Base-by-base conservation (phyloP, 208 protist genomes). In the Trypanosoma cruzi region DNA sequence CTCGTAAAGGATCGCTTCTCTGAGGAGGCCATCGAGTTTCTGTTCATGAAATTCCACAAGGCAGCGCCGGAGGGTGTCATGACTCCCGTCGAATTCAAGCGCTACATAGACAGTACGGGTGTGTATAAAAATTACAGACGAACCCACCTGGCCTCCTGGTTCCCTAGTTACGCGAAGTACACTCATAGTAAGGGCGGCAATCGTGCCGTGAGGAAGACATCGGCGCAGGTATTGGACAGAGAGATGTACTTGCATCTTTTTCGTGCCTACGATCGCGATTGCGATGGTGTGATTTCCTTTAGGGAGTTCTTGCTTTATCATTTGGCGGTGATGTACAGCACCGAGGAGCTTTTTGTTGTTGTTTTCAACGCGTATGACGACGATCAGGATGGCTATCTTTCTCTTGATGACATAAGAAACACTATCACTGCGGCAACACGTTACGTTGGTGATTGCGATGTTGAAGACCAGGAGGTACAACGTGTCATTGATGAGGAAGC, bases 291-390 rank as follows among this genome's bases (percentile, higher is more conserved):
- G 13, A 97, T 97, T 67, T 90, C 89, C 24, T 97, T 97, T 73
- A 88, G 90, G 52, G 89, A 97, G 68, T 97, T 94, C 72, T 64
- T 97, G 5, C 77, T 91, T 0, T 97, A 94, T 72, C 92, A 97
- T 62, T 69, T 95, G 11, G 92, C 89, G 1, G 80, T 97, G 13
- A 80, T 95, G 42, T 95, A 94, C 81, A 91, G 80, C 67, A 94
- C 89, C 29, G 89, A 97, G 68, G 92, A 97, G 50, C 77, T 97
- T 22, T 94, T 95, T 64, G 73, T 85, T 48, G 81, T 98, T 37
- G 81, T 97, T 32, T 98, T 98, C 72, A 88, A 90, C 60, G 85
- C 93, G 22, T 98, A 97, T 79, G 96, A 98, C 80, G 79, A 86
- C n/a, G 89, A 98, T 70, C 82, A 86, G 11, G 88, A 97, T 53